phyloP scores from a whole-genome alignment of 2,329 filamentous ascomycete genomes.

The Tolypocladium endophyticum region DNA sequence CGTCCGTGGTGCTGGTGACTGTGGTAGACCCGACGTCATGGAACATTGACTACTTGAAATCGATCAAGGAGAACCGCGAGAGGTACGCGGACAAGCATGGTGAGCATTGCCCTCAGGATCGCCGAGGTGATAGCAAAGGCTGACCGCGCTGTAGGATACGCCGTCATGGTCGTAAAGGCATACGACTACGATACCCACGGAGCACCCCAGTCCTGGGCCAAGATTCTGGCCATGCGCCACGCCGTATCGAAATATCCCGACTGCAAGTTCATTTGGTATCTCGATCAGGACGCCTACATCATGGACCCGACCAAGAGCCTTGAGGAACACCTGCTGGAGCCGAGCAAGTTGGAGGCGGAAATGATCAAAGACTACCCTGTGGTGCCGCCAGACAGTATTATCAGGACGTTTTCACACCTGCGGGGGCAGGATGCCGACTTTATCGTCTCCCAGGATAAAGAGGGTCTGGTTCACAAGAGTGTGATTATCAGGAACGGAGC shows the following conservation, averaged over 20 bases:
- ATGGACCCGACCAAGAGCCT: conserved; percentile 69
- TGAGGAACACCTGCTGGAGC: conserved; percentile 59
- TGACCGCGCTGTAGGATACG: conserved; percentile 55
- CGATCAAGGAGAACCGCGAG: conserved; percentile 71
- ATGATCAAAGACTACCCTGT: conserved; percentile 83
- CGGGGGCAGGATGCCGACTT: conserved; percentile 69
- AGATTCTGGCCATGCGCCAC: conserved; percentile 79
- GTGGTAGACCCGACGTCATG: conserved; percentile 60
- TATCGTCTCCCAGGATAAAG: conserved; percentile 73
- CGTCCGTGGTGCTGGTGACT: conserved; percentile 71
- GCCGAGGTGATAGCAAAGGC: neutral
- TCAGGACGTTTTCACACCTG: conserved; percentile 84
- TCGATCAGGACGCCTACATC: conserved; percentile 77
- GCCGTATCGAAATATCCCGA: conserved; percentile 73
- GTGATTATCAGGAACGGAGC: conserved; percentile 75
- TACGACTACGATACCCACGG: conserved; percentile 62
- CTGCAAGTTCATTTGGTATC: conserved; percentile 73
- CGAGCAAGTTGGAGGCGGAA: conserved; percentile 55
- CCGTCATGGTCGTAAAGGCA: conserved; percentile 69
- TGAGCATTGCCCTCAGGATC: conserved; percentile 28
- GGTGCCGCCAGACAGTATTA: conserved; percentile 92
- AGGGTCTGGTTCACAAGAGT: conserved; percentile 66
- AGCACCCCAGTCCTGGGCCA: conserved; percentile 56
- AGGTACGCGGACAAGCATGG: conserved; percentile 81
- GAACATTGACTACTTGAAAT: conserved; percentile 56